Evolutionary conservation across 768 basidiomycete genomes (phyloP), one percentile per base, ranked within the genome.

Genomic region (Dendrothele bispora): DNA sequence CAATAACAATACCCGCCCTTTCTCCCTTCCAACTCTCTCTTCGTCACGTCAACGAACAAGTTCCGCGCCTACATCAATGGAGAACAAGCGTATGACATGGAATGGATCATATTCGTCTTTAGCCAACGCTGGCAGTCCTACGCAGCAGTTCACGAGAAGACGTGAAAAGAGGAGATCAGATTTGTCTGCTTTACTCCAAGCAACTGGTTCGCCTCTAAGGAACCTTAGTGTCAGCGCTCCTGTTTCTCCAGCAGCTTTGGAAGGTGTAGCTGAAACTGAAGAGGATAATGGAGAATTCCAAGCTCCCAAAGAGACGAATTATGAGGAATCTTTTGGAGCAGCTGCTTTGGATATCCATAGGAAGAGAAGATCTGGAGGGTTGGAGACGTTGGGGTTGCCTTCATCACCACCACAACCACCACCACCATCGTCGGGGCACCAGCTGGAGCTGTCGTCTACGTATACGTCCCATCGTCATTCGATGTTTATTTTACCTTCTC

Each of bases 31-130:
- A 26, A 54, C 67, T 26, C 59, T 60, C 43, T 32, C 55, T 17
- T 22, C 44, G 14, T 57, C 62, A 5, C 61, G 59, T 24, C 62
- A 53, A 30, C 68, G 71, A 7, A 60, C 61, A 27, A 39, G 59
- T 15, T 54, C 65, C 37, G 44, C 55, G 36, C 59, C 66, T 59
- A 51, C 4, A 51, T 51, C 34, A 41, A 7, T 53, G 61, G 55
- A 69, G 46, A 55, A 68, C 56, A 89, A 89, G 57, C 78, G 86
- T 14, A 75, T 81, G 12, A 88, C 87, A 0, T 91, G 88, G 88
- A 89, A 80, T 47, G 87, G 86, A 22, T 78, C 83, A 2, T 83
- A 84, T 49, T 62, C 72, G 7, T 73, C 74, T 14, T 72, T 82
- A 15, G 75, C 77, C 3, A 65, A 64, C 2, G 67, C 74, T 4